These are phyloP conservation scores for Perilla frutescens DNA, from an alignment of 257 asterid genomes.

Conservation along the genomic window DNA sequence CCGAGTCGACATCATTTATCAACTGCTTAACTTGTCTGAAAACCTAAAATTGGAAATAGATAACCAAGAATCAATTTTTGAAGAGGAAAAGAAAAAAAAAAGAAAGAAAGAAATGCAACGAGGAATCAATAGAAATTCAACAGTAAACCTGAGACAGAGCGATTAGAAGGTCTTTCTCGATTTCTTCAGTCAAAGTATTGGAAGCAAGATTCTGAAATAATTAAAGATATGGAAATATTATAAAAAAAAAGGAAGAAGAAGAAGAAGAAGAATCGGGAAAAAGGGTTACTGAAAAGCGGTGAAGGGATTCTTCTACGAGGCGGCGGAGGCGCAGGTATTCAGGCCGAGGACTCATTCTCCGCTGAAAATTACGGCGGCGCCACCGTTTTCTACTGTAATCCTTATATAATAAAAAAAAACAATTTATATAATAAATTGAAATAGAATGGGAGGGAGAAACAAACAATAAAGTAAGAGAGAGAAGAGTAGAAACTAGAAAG, in stretches of 20 bases:
- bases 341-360: conserved; percentile 51
- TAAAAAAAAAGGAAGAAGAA: neutral
- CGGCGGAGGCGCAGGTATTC: conserved; percentile 53
- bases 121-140: neutral
- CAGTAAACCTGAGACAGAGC: conserved; percentile 68
- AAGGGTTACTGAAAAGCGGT: conserved; percentile 49
- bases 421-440: too few species aligned
- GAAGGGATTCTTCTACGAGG: conserved; percentile 51
- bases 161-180: conserved; percentile 58
- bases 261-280: neutral
- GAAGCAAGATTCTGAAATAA: conserved; percentile 53
- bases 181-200: conserved; percentile 49
- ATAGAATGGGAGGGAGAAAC: neutral
- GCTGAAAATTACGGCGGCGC: neutral
- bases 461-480: neutral
- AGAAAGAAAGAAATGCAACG: neutral
- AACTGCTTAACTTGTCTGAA: conserved; percentile 62
- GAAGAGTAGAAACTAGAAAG: neutral
- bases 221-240: neutral
- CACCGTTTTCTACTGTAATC: neutral
- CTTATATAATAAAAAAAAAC: too few species aligned
- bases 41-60: conserved; percentile 47
- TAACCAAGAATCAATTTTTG: neutral
- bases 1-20: conserved; percentile 54
- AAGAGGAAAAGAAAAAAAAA: neutral